Base-by-base conservation (phyloP, 2,329 filamentous ascomycete genomes). In the Hymenoscyphus infarciens region DNA sequence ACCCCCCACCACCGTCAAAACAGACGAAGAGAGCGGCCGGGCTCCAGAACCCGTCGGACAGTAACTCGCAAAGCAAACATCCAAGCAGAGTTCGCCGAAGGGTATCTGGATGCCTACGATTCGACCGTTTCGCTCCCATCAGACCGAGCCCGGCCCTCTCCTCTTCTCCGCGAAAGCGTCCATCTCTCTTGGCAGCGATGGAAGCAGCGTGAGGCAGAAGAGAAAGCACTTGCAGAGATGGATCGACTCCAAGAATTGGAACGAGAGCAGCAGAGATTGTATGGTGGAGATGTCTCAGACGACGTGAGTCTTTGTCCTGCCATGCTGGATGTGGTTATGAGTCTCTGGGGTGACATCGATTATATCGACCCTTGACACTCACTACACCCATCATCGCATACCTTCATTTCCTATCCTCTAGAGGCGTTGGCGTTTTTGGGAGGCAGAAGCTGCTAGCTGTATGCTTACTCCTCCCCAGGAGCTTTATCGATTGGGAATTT, bases 261-360 rank as follows among this genome's bases (percentile, higher is more conserved):
- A 60, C 56, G 64, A n/a, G 70, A 73, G 54, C 68, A 72, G 63
- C 61, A 62, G 29, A 62, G 63, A 60, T 57, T 73, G 54, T 74
- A 72, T 58, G 72, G 72, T n/a, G 72, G 69, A 27, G 71, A 73
- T 56, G 59, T 68, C 19, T 68, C 67, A 49, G 70, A 73, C 63
- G 70, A 72, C 63, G 69, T 72, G 66, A 72, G 71, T 72, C 69
- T 73, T 66, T 72, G 67, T 66, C 64, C 63, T 42, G 63, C 65
- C 52, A 74, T 74, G 72, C 65, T 72, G 53, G 64, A 65, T 33
- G 73, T 74, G n/a, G 67, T 74, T 42, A 63, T 71, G 42, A 64
- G 63, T 56, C 69, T 73, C 52, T 74, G 74, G 61, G 72, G 72
- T 25, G 72, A 71, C 57, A 70, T 73, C 63, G 72, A 74, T 67